These are phyloP conservation scores for Pyrus communis DNA, from an alignment of 306 rosid species.

Conservation along the genomic window DNA sequence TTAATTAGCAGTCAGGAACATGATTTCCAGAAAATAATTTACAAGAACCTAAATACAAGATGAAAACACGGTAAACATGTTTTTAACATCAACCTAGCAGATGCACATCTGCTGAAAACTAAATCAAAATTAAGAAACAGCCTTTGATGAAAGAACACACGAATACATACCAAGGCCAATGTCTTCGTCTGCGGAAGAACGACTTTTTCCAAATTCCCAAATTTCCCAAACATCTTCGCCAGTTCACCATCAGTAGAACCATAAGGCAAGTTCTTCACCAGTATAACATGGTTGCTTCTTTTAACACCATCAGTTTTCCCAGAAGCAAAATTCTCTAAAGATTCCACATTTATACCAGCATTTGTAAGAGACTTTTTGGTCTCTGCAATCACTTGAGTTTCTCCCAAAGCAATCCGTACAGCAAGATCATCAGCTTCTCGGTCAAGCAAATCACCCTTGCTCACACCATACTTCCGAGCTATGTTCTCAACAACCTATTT, in stretches of 20 bases:
- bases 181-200: conserved; percentile 82
- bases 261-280: conserved; percentile 90
- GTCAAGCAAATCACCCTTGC: conserved; percentile 75
- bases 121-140: not conserved
- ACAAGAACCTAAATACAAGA: not conserved
- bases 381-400: conserved; percentile 82
- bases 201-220: conserved; percentile 83
- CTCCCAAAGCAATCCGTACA: conserved; percentile 76
- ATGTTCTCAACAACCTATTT: conserved; percentile 70
- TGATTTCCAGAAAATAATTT: not conserved
- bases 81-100: not conserved
- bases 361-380: conserved; percentile 71
- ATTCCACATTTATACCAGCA: conserved; percentile 78
- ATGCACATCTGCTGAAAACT: conserved; percentile 4
- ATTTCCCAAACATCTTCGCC: conserved; percentile 67
- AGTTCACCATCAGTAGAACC: conserved; percentile 83
- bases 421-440: conserved; percentile 84
- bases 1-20: not conserved
- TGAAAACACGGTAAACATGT: not conserved
- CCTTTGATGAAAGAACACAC: not conserved
- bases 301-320: conserved; percentile 56
- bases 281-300: conserved; percentile 82
- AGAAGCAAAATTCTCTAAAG: conserved; percentile 60
- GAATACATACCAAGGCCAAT: conserved; percentile 70
- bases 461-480: conserved; percentile 74